Conservation (phyloP, 2,329 filamentous ascomycete genomes). For the Alternaria metachromatica region DNA sequence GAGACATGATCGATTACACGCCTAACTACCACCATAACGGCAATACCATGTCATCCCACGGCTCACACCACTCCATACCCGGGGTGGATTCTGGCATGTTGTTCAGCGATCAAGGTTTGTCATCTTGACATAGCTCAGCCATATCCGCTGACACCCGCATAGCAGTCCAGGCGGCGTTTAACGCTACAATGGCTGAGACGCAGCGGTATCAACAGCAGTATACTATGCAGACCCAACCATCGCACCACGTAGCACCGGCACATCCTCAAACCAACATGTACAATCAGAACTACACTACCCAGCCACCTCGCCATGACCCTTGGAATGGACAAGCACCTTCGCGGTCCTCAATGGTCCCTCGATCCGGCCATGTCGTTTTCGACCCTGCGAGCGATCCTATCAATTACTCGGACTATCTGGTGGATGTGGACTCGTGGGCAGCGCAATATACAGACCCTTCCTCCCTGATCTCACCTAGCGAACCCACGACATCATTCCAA, state of each 20-base stretch:
- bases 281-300: slow-evolving; percentile 31
- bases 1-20: slow-evolving; percentile 39
- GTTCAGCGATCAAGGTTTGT: slow-evolving; percentile 35
- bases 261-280: slow-evolving; percentile 28
- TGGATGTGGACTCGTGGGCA: slow-evolving; percentile 34
- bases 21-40: slow-evolving; percentile 37
- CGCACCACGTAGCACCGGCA: slow-evolving; percentile 20
- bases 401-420: slow-evolving; percentile 27
- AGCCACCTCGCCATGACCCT: slow-evolving; percentile 36
- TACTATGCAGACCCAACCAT: slow-evolving; percentile 20
- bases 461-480: slow-evolving; percentile 38
- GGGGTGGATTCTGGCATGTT: slow-evolving; percentile 31
- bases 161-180: slow-evolving; percentile 36
- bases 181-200: slow-evolving; percentile 27
- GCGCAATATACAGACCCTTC: slow-evolving; percentile 36
- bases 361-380: slow-evolving; percentile 37
- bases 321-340: slow-evolving; percentile 42
- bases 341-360: slow-evolving; percentile 35
- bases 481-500: slow-evolving; percentile 30
- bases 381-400: slow-evolving; percentile 39
- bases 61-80: slow-evolving; percentile 27
- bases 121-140: neutral
- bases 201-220: slow-evolving; percentile 33
- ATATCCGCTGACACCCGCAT: slow-evolving; percentile 18
- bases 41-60: slow-evolving; percentile 34